Percentiles rank a stretch among this genome's conserved stretches.
Conservation (phyloP, 495 filamentous ascomycete genomes). For the Collariella sp. region DNA sequence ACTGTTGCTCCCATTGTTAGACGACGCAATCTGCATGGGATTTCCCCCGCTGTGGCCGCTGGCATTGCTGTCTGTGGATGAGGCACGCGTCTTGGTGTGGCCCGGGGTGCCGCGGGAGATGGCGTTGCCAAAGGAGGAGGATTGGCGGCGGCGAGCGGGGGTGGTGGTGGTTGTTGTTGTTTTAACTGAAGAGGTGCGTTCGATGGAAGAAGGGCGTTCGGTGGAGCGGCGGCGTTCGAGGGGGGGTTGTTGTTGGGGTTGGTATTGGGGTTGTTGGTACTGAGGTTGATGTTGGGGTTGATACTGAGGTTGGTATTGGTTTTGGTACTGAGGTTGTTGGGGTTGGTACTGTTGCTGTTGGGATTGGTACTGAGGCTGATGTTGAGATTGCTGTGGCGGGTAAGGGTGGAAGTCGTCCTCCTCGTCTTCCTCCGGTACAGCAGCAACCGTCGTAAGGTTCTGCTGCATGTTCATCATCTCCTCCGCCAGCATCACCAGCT, state of each 20-base stretch:
- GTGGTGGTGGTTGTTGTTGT: too few relatives aligned
- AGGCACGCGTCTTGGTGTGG: background rate
- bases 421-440: conserved; percentile 2
- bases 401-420: too few relatives aligned
- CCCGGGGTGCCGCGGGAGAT: background rate
- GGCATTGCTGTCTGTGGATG: too few relatives aligned
- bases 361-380: too few relatives aligned
- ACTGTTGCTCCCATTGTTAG: background rate
- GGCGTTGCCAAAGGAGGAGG: background rate
- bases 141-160: conserved; percentile 8
- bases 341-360: too few relatives aligned
- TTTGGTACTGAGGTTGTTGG: too few relatives aligned
- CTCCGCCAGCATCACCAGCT: conserved; percentile 85
- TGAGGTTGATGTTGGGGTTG: background rate
- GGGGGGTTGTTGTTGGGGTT: background rate
- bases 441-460: conserved; percentile 16
- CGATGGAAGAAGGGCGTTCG: too few relatives aligned
- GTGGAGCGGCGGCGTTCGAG: too few relatives aligned
- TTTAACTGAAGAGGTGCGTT: too few relatives aligned
- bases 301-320: background rate
- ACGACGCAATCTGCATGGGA: background rate
- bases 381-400: too few relatives aligned
- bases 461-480: conserved; percentile 64
- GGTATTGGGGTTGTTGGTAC: background rate
- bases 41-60: too few relatives aligned